phyloP scores from a whole-genome alignment of 2,329 filamentous ascomycete genomes.

The Colletotrichum truncatum region DNA sequence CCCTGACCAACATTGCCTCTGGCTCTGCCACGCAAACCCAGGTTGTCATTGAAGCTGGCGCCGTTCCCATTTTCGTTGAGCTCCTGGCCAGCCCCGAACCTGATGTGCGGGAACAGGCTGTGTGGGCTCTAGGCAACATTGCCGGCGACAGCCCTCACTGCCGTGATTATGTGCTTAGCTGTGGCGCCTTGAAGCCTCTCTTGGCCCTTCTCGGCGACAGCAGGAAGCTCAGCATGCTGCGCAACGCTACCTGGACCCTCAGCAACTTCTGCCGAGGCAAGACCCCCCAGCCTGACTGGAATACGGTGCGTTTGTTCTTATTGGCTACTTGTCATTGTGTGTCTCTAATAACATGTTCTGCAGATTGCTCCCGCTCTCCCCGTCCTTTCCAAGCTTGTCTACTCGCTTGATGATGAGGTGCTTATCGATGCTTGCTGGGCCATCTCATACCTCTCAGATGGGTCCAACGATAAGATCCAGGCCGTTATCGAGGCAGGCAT shows the following conservation, averaged over 20 bases:
- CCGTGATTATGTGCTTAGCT: conserved; percentile 94
- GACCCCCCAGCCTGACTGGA: conserved; percentile 98
- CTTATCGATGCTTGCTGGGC: conserved; percentile 99
- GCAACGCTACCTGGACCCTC: conserved; percentile 98
- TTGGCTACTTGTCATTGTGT: neutral
- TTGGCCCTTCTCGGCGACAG: conserved; percentile 92
- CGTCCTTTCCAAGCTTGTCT: conserved; percentile 95
- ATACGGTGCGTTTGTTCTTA: conserved; percentile 73
- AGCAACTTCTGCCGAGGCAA: conserved; percentile 99
- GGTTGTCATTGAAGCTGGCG: conserved; percentile 97
- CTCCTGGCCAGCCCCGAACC: conserved; percentile 94
- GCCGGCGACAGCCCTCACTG: conserved; percentile 97
- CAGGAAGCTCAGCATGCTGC: conserved; percentile 98
- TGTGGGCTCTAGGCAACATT: conserved; percentile 99
- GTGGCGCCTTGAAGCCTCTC: conserved; percentile 90
- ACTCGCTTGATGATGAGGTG: conserved; percentile 97
- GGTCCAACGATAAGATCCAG: conserved; percentile 99
- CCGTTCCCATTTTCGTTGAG: conserved; percentile 98
- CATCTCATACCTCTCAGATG: conserved; percentile 97
- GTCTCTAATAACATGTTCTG: neutral
- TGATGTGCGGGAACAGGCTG: conserved; percentile 96
- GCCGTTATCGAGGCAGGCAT: conserved; percentile 99
- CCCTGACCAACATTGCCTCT: conserved; percentile 98
- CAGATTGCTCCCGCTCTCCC: conserved; percentile 95
- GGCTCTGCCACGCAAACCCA: conserved; percentile 97